Evolutionary conservation across 2,329 filamentous ascomycete genomes (phyloP).

Genomic region (Colletotrichum acutatum): DNA sequence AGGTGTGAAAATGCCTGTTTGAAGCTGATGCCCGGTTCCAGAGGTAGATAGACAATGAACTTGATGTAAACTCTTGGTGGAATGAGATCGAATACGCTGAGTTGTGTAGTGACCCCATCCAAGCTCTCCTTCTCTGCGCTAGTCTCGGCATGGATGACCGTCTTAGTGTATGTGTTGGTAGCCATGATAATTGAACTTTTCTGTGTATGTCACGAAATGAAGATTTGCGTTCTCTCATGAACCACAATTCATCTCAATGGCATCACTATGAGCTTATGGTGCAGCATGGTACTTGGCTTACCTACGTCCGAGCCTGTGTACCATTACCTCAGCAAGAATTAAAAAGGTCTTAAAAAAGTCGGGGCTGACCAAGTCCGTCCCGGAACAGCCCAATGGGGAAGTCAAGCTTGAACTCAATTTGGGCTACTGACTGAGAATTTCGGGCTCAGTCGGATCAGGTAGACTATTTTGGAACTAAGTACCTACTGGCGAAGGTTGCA

Average conservation of each 20-base stretch:
- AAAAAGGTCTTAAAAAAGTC: not conserved
- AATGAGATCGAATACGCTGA: conserved; percentile 16
- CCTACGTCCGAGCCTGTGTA: too few relatives aligned
- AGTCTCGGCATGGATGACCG: too few relatives aligned
- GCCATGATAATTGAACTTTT: not conserved
- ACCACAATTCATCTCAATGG: not conserved
- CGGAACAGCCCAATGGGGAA: conserved; percentile 7
- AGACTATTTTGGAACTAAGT: not conserved
- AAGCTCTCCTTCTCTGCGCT: too few relatives aligned
- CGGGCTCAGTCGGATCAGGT: too few relatives aligned
- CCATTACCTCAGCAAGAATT: too few relatives aligned
- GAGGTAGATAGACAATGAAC: conserved; percentile 45
- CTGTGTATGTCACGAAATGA: not conserved
- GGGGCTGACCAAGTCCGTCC: not conserved
- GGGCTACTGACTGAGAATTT: not conserved
- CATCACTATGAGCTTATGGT: not conserved
- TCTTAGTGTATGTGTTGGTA: not conserved
- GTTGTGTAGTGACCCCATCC: not conserved
- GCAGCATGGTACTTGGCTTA: not conserved
- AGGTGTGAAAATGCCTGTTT: conserved; percentile 45
- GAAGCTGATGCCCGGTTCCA: conserved; percentile 40
- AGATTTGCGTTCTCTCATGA: not conserved
- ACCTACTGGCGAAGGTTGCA: too few relatives aligned
- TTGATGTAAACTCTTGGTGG: conserved; percentile 24
- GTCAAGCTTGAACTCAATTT: too few relatives aligned